phyloP scores from a whole-genome alignment of 176 grass and related monocot species.

The Coix lacrymajobi region DNA sequence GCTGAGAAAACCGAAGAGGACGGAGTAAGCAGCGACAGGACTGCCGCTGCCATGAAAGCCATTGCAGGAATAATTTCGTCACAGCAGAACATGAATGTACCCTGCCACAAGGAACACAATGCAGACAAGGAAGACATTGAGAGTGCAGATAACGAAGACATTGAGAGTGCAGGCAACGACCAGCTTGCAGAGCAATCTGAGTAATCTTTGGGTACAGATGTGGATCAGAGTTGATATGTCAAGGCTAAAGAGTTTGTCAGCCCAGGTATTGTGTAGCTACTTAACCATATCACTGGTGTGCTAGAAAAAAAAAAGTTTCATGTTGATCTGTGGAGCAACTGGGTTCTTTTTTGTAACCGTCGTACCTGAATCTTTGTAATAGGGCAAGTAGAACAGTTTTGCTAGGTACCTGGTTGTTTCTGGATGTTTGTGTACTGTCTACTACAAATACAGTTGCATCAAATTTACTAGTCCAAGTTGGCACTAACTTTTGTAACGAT shows the following conservation, averaged over 20 bases:
- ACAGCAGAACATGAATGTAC: slow-evolving; percentile 72
- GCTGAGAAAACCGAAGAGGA: slow-evolving; percentile 35
- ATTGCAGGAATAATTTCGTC: slow-evolving; percentile 80
- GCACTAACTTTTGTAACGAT: neutral
- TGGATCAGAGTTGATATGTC: neutral
- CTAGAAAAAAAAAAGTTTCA: neutral
- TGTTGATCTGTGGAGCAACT: neutral
- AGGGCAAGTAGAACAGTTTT: neutral
- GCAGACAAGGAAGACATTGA: slow-evolving; percentile 8
- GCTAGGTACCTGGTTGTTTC: neutral
- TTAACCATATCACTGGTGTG: neutral
- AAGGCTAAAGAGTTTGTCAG: neutral
- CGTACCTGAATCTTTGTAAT: slow-evolving; percentile 7
- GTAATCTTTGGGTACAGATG: neutral
- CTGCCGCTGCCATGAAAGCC: slow-evolving; percentile 72
- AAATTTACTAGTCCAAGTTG: neutral
- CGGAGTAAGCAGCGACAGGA: slow-evolving; percentile 45
- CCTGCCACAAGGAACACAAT: slow-evolving; percentile 36
- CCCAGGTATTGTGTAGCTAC: neutral
- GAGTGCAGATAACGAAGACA: neutral
- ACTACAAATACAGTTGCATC: neutral
- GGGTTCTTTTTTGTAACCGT: neutral
- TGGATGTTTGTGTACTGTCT: neutral
- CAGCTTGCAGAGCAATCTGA: slow-evolving; percentile 12
- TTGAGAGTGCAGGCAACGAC: neutral